Percentiles rank a stretch among this genome's conserved stretches.
Conservation (phyloP, 345 rosid genomes). For the Psidium guajava region DNA sequence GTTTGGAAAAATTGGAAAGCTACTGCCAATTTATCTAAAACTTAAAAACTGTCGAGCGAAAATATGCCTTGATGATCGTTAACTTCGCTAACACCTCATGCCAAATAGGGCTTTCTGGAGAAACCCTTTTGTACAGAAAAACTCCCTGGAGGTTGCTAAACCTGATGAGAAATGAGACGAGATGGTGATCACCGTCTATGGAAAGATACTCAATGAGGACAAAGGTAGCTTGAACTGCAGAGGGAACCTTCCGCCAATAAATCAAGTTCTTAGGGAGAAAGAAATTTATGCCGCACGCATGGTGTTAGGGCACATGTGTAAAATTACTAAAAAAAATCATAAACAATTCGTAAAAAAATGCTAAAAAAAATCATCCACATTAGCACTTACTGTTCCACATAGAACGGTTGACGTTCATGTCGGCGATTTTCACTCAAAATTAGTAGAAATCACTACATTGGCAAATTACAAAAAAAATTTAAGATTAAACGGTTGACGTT, state of each 20-base stretch:
- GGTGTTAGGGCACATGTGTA: background rate
- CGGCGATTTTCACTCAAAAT: accelerated
- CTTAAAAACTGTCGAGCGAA: background rate
- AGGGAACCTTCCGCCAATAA: background rate
- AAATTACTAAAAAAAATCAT: background rate
- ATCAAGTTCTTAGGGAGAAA: background rate
- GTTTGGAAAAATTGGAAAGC: background rate
- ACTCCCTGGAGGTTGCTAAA: background rate
- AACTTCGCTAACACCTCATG: background rate
- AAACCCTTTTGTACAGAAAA: background rate
- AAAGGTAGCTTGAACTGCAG: background rate
- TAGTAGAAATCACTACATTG: too few relatives aligned
- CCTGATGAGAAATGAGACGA: background rate
- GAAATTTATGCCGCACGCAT: background rate
- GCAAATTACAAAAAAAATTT: too few relatives aligned
- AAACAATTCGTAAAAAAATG: background rate
- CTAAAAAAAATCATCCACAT: accelerated
- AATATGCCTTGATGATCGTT: background rate
- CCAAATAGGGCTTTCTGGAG: background rate
- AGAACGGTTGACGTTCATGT: accelerated
- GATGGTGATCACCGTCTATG: background rate
- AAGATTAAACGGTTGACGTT: accelerated
- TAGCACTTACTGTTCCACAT: accelerated
- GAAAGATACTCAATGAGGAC: background rate
- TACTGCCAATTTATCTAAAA: background rate